Evolutionary conservation across 371 early-diverging fungal species (phyloP).

Genomic region (Dinochytrium kinnereticum): DNA sequence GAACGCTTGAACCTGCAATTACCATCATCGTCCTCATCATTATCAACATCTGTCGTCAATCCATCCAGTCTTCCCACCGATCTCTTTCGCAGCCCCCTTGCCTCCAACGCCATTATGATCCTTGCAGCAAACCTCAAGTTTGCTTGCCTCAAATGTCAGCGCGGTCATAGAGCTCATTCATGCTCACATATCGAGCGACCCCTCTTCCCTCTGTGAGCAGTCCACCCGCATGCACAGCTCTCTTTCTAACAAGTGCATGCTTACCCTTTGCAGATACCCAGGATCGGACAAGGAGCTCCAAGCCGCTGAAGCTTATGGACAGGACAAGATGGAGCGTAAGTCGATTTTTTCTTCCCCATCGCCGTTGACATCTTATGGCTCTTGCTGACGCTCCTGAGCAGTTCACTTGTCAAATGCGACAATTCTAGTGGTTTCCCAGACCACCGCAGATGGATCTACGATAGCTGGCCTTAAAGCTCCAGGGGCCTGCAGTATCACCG

Average conservation of each 20-base stretch:
- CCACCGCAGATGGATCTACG: not conserved
- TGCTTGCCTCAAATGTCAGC: conserved; percentile 9
- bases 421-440: not conserved
- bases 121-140: not conserved
- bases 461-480: not conserved
- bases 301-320: not conserved
- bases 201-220: not conserved
- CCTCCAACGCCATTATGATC: conserved; percentile 6
- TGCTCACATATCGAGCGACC: conserved; percentile 3
- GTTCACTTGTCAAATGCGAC: not conserved
- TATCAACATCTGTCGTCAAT: too few species aligned
- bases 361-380: not conserved
- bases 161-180: not conserved
- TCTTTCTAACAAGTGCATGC: too few species aligned
- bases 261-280: not conserved
- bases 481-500: not conserved
- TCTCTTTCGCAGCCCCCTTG: too few species aligned
- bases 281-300: not conserved
- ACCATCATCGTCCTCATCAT: too few species aligned
- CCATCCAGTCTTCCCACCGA: too few species aligned
- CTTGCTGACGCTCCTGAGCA: not conserved
- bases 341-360: not conserved
- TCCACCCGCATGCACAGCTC: too few species aligned
- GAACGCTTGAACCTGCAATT: too few species aligned
- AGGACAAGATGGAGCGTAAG: conserved; percentile 8